Base-by-base conservation (phyloP, 805 yeast species). In the Saccharomycopsis sp. region DNA sequence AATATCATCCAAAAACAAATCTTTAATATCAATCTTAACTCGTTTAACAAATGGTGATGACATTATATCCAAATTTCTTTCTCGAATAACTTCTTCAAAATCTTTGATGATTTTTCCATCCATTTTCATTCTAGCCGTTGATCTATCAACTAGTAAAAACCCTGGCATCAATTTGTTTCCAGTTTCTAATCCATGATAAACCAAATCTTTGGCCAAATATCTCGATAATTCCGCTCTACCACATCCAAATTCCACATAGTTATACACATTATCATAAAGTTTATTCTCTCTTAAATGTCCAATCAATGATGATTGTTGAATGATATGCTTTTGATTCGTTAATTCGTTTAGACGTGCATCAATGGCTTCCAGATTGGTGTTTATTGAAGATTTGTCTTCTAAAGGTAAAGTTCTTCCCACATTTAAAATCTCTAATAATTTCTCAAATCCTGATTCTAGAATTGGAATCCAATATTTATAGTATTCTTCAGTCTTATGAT, bases 151-250 rank as follows among this genome's bases (percentile, higher is more conserved):
- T 25, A 87, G 61, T 2, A 86, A 64, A 53, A 65, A 82, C 49
- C 53, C 61, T 38, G 54, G 58, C 14, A 31, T 21, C 4, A 23
- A 14, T 12, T 6, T 5, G 6, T 29, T 21, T 13, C 28, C 36
- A 15, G 10, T 17, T 23, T 27, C 41, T 21, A 51, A 47, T 5
- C 40, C 31, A 12, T 40, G 26, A 29, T 21, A 34, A 20, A 39
- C 27, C 15, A 31, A 20, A 34, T 18, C 31, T 25, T 42, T 37
- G 6, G 58, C 66, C 10, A 83, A 61, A 51, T 75, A 81, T 43
- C 94, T 59, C 1, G 87, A 70, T 19, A 87, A 66, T 54, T 88
- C 96, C 2, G 84, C 95, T 47, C 88, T 72, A 0, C 96, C 96
- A 56, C 95, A 83, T 1, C 96, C 96, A 63, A 85, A 86, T 58